phyloP scores from a whole-genome alignment of 2,329 filamentous ascomycete species.

The Raffaelea deltoideospora region DNA sequence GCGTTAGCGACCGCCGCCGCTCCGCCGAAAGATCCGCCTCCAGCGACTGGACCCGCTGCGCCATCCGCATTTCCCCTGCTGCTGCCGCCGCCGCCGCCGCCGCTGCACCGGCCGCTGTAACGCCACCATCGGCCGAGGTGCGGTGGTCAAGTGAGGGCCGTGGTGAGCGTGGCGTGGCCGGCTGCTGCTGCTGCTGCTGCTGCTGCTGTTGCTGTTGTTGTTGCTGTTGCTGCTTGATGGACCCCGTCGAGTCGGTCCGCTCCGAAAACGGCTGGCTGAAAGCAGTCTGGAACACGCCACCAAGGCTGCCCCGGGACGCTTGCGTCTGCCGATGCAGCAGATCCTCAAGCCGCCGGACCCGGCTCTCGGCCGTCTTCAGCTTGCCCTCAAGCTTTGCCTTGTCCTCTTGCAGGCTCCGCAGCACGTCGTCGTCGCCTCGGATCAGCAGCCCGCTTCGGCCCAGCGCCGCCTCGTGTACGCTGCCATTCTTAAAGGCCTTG shows the following conservation, averaged over 20 bases:
- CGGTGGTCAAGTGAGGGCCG: conserved; percentile 26
- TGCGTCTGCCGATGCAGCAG: conserved; percentile 72
- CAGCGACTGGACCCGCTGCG: conserved; percentile 42
- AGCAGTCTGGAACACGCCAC: conserved; percentile 34
- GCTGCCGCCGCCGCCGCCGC: not conserved
- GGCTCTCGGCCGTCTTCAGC: conserved; percentile 71
- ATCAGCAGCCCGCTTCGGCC: conserved; percentile 77
- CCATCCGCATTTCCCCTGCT: conserved; percentile 20
- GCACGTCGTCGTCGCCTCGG: conserved; percentile 73
- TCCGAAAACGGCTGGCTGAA: conserved; percentile 27
- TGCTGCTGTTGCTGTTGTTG: too few species aligned
- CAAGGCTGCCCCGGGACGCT: conserved; percentile 34
- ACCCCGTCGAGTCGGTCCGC: conserved; percentile 33
- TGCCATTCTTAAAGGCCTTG: conserved; percentile 93
- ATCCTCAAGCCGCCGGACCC: conserved; percentile 82
- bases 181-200: too few species aligned
- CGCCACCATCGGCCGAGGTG: conserved; percentile 27
- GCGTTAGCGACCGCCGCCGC: conserved; percentile 46
- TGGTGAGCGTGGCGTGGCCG: conserved; percentile 11
- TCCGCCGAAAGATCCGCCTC: conserved; percentile 68
- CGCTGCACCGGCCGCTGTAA: not conserved
- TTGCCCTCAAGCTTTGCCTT: conserved; percentile 61
- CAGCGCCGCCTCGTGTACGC: conserved; percentile 77
- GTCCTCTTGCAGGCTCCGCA: conserved; percentile 65
- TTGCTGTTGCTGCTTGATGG: conserved; percentile 28